Percentiles rank a stretch among this genome's conserved stretches.
phyloP scores from a whole-genome alignment of 139 green algal genomes.

The Chlorella sorokiniana region DNA sequence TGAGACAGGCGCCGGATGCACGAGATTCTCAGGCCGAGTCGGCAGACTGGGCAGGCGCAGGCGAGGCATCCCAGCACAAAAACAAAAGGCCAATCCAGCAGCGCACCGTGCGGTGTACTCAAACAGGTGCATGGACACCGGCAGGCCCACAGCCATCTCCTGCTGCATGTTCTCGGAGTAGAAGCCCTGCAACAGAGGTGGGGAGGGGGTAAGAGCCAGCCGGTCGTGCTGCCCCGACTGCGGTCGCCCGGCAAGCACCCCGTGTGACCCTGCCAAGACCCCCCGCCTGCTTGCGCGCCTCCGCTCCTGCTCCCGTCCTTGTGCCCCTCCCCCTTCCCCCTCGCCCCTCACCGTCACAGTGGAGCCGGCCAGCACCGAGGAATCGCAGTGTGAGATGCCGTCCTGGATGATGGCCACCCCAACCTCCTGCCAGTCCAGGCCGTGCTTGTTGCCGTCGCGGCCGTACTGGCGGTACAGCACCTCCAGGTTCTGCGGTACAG shows the following conservation, averaged over 20 bases:
- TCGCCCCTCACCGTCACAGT: constrained; percentile 22
- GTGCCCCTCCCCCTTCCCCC: background rate
- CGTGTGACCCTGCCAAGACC: no score
- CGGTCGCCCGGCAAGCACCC: no score
- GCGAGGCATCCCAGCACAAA: background rate
- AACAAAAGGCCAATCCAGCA: background rate
- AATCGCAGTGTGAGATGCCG: constrained; percentile 28
- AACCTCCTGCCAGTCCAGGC: constrained; percentile 53
- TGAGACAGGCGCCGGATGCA: no score
- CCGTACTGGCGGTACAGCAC: constrained; percentile 49
- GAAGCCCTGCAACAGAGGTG: constrained; percentile 31
- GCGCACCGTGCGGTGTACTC: constrained; percentile 51
- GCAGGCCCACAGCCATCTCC: constrained; percentile 35
- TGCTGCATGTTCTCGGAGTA: constrained; percentile 45
- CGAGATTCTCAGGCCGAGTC: no score
- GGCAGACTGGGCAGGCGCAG: background rate
- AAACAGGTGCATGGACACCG: constrained; percentile 46
- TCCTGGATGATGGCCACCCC: constrained; percentile 49
- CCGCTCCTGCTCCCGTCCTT: background rate
- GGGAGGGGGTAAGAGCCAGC: background rate
- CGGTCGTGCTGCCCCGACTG: no score
- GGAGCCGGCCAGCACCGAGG: constrained; percentile 35
- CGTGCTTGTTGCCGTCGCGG: constrained; percentile 40
- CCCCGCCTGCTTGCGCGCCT: background rate
- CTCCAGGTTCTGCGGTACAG: constrained; percentile 38